phyloP scores from a whole-genome alignment of 1,284 basidiomycete genomes.

The Amylostereum areolatum region DNA sequence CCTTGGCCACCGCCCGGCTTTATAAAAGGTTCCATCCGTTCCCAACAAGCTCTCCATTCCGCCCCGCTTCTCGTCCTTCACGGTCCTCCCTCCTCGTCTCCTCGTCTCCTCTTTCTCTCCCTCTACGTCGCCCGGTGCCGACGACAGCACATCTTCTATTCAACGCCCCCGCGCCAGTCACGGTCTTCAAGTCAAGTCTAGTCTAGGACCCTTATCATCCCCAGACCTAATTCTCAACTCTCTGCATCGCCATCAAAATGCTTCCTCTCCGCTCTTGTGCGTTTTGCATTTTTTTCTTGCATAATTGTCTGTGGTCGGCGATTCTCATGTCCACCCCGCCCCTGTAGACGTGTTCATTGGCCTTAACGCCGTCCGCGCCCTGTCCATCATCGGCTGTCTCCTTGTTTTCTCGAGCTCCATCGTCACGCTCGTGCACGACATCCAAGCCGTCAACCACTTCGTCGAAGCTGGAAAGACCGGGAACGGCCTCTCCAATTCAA shows the following conservation, averaged over 20 bases:
- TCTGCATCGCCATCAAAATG: constrained; percentile 7
- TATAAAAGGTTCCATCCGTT: too few species aligned
- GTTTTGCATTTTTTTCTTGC: background rate
- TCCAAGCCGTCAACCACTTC: constrained; percentile 70
- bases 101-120: too few species aligned
- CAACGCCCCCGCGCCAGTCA: too few species aligned
- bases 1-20: too few species aligned
- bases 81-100: too few species aligned
- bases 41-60: too few species aligned
- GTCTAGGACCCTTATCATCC: too few species aligned
- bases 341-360: constrained; percentile 61
- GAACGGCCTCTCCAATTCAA: constrained; percentile 21
- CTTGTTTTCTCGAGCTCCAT: constrained; percentile 76
- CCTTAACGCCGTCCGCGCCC: constrained; percentile 69
- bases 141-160: too few species aligned
- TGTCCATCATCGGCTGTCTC: constrained; percentile 74
- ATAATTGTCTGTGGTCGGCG: background rate
- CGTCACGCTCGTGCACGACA: constrained; percentile 72
- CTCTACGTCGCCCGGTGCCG: too few species aligned
- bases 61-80: too few species aligned
- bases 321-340: background rate
- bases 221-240: too few species aligned
- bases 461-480: constrained; percentile 30
- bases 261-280: constrained; percentile 15
- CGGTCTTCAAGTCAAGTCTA: too few species aligned